Percentiles rank a stretch among this genome's conserved stretches.
phyloP scores from a whole-genome alignment of 768 basidiomycete species.

The Harrya chromipes region DNA sequence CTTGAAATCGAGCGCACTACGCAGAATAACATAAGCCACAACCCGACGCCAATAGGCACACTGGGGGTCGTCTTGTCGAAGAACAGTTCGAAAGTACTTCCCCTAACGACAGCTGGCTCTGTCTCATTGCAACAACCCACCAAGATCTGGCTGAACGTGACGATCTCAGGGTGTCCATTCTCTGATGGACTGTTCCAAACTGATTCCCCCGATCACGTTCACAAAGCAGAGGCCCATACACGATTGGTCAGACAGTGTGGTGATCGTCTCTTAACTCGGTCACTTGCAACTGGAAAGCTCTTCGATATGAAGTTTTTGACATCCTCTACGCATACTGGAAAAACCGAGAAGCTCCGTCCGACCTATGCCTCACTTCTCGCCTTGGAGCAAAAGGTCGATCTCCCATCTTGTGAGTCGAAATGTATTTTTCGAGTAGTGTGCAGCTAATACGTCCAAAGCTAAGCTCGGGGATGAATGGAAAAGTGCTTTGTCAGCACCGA shows the following conservation, averaged over 20 bases:
- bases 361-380: conserved; percentile 19
- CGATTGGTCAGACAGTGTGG: conserved; percentile 4
- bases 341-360: background rate
- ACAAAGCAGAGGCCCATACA: background rate
- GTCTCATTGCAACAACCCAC: background rate
- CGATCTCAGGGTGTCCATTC: conserved; percentile 15
- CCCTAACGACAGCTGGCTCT: background rate
- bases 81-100: background rate
- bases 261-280: conserved; percentile 9
- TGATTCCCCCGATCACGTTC: background rate
- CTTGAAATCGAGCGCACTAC: too few relatives aligned
- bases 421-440: background rate
- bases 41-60: background rate
- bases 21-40: too few relatives aligned
- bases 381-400: conserved; percentile 8
- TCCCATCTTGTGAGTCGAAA: conserved; percentile 7
- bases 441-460: conserved; percentile 10
- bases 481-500: background rate
- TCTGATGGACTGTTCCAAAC: conserved; percentile 13
- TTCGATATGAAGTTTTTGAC: conserved; percentile 23
- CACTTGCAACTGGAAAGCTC: conserved; percentile 16
- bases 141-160: conserved; percentile 12
- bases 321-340: background rate
- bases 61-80: conserved; percentile 5
- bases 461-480: conserved; percentile 11